phyloP scores from a whole-genome alignment of 345 rosid species.

The Odontarrhena argentea region DNA sequence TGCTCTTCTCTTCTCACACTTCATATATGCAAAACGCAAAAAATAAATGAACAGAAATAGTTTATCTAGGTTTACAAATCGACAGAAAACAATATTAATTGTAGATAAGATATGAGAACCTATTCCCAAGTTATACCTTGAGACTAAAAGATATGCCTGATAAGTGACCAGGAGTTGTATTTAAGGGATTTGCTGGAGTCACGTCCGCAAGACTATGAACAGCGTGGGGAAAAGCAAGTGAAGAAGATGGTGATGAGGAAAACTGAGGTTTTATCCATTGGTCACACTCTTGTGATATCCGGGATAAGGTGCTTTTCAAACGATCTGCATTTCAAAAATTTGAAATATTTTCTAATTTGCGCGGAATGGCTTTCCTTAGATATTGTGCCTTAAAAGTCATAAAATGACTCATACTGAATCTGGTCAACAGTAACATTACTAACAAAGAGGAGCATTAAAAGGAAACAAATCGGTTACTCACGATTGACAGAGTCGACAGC shows the following conservation, averaged over 20 bases:
- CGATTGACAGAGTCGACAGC: slow-evolving; percentile 58
- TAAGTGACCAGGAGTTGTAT: slow-evolving; percentile 45
- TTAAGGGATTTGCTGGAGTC: slow-evolving; percentile 62
- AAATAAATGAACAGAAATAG: slow-evolving; percentile 3
- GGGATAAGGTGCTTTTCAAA: slow-evolving; percentile 59
- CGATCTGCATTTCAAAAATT: slow-evolving; percentile 55
- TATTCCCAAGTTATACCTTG: slow-evolving; percentile 58
- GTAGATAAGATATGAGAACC: slow-evolving; percentile 18
- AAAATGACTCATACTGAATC: slow-evolving; percentile 12
- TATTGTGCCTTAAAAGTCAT: slow-evolving; percentile 24
- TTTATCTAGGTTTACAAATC: slow-evolving; percentile 10
- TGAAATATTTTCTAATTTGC: slow-evolving; percentile 13
- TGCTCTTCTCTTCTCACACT: slow-evolving; percentile 24
- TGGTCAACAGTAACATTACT: slow-evolving; percentile 15
- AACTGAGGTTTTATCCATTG: slow-evolving; percentile 80
- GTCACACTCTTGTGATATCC: slow-evolving; percentile 91
- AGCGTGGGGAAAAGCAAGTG: slow-evolving; percentile 50
- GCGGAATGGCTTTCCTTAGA: slow-evolving; percentile 21
- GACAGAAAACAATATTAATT: slow-evolving; percentile 17
- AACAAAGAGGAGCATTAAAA: slow-evolving; percentile 19
- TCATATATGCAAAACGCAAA: slow-evolving; percentile 19
- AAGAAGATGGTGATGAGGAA: slow-evolving; percentile 52
- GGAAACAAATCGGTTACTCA: slow-evolving; percentile 49
- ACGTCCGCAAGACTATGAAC: slow-evolving; percentile 59
- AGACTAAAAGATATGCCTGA: slow-evolving; percentile 68